Conservation (phyloP, 148 eudicot species). For the Rhododendron molle region DNA sequence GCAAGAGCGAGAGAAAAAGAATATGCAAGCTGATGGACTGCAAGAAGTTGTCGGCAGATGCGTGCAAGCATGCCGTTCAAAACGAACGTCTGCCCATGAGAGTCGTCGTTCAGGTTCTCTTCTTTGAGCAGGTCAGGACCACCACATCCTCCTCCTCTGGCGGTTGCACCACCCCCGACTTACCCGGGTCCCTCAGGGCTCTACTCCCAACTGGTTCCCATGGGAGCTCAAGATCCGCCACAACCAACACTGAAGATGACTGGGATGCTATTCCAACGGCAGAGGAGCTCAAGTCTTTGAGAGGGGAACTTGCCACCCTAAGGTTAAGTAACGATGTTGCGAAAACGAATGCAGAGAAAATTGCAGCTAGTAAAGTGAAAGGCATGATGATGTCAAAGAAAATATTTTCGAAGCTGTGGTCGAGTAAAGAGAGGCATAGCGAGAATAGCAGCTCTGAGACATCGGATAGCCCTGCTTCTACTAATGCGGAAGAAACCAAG, state of each 20-base stretch:
- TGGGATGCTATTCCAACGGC: constrained; percentile 71
- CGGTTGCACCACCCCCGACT: constrained; percentile 44
- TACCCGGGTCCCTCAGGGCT: constrained; percentile 34
- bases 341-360: constrained; percentile 35
- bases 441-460: constrained; percentile 89
- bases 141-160: constrained; percentile 29
- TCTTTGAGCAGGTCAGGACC: constrained; percentile 75
- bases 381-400: constrained; percentile 59
- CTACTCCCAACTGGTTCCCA: constrained; percentile 55
- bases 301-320: constrained; percentile 62
- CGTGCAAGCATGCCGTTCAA: constrained; percentile 81
- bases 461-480: constrained; percentile 74
- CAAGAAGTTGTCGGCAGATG: constrained; percentile 74
- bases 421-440: constrained; percentile 56
- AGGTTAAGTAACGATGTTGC: constrained; percentile 26
- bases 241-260: constrained; percentile 84
- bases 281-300: constrained; percentile 71
- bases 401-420: constrained; percentile 73
- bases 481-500: constrained; percentile 59
- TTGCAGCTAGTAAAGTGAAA: constrained; percentile 41
- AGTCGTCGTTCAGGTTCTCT: constrained; percentile 79
- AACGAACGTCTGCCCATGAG: constrained; percentile 86
- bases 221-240: constrained; percentile 76
- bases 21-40: constrained; percentile 89
- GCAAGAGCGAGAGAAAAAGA: constrained; percentile 67